Percentiles rank a stretch among this genome's conserved stretches.
phyloP scores from a whole-genome alignment of 225 moss, liverwort and hornwort species.

The Physcomitrium patens region DNA sequence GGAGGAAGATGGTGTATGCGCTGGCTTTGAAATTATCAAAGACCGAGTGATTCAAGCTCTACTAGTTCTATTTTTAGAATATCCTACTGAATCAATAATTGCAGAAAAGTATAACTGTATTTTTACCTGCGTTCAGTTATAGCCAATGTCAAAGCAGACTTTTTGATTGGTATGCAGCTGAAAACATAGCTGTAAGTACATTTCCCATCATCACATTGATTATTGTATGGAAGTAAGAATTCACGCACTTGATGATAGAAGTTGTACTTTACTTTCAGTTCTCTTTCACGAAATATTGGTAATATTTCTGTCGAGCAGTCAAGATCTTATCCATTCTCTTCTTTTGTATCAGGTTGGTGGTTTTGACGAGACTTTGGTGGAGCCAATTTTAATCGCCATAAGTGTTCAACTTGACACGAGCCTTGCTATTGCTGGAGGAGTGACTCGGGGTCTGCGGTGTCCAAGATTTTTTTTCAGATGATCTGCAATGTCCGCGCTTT shows the following conservation, averaged over 20 bases:
- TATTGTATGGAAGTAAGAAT: not conserved
- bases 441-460: too few relatives aligned
- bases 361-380: not conserved
- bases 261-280: not conserved
- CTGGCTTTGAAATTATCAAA: constrained; percentile 78
- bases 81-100: not conserved
- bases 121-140: not conserved
- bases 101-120: not conserved
- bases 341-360: constrained; percentile 18
- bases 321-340: not conserved
- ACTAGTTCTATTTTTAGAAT: not conserved
- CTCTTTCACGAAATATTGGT: not conserved
- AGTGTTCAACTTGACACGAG: too few relatives aligned
- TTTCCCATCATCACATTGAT: not conserved
- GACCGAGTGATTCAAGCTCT: constrained; percentile 16
- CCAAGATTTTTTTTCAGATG: too few relatives aligned
- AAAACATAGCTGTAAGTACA: constrained; percentile 21
- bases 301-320: not conserved
- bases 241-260: not conserved
- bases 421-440: too few relatives aligned
- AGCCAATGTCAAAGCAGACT: not conserved
- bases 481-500: too few relatives aligned
- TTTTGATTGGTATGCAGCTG: not conserved
- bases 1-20: constrained; percentile 86
- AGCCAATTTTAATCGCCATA: not conserved